Percentiles rank a stretch among this genome's conserved stretches.
These are phyloP conservation scores for Martiniozyma asiatica DNA, from an alignment of 1,139 yeast species.

Conservation along the genomic window DNA sequence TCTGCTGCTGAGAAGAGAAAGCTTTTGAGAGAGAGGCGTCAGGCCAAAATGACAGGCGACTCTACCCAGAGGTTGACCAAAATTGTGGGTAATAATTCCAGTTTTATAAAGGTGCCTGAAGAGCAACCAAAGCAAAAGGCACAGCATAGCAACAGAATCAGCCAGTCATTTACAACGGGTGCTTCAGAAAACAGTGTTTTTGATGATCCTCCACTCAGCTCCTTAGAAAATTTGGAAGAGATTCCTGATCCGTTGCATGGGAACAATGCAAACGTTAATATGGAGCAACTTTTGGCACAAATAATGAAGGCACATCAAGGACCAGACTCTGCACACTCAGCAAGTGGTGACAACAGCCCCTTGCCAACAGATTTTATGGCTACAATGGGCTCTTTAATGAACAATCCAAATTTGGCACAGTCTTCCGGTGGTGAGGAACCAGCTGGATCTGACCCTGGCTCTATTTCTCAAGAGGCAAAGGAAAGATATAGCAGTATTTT, in stretches of 20 bases:
- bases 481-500: conserved; percentile 1
- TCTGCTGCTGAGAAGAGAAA: conserved; percentile 44
- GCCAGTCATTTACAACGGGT: conserved; percentile 4
- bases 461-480: conserved; percentile 1
- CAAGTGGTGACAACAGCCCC: not conserved
- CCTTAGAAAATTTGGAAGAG: conserved; percentile 5
- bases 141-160: no score
- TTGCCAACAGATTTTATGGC: conserved; percentile 20
- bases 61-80: conserved; percentile 45
- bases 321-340: not conserved
- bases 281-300: conserved; percentile 13
- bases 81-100: conserved; percentile 30
- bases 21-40: conserved; percentile 55
- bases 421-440: not conserved
- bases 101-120: conserved; percentile 22
- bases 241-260: conserved; percentile 3
- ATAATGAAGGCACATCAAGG: conserved; percentile 6
- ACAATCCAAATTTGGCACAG: not conserved
- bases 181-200: conserved; percentile 2
- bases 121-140: no score
- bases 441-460: not conserved
- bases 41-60: conserved; percentile 57
- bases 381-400: conserved; percentile 15
- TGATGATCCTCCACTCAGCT: conserved; percentile 17
- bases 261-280: conserved; percentile 10